phyloP scores from a whole-genome alignment of 768 basidiomycete genomes.

The Tylopilus intermedius region DNA sequence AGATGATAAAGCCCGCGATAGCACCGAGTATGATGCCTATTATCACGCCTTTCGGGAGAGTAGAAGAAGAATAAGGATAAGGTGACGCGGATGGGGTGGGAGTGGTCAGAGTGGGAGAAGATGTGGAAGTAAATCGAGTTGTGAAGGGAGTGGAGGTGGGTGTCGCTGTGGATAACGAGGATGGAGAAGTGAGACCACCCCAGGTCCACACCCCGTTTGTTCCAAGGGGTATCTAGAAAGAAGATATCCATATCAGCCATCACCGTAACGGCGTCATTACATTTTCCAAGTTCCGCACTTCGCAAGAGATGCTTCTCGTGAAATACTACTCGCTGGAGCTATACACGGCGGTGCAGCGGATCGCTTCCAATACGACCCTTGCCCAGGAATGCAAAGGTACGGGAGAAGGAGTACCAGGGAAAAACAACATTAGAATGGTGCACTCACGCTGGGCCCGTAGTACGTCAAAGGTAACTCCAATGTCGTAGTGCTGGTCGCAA shows the following conservation, averaged over 20 bases:
- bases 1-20: conserved; percentile 54
- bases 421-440: neutral
- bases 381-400: neutral
- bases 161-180: conserved; percentile 23
- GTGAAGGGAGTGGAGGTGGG: conserved; percentile 16
- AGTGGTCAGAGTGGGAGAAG: conserved; percentile 24
- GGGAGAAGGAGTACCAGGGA: neutral
- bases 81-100: conserved; percentile 27
- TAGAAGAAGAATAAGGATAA: conserved; percentile 25
- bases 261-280: conserved; percentile 6
- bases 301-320: neutral
- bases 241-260: conserved; percentile 11
- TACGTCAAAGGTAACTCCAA: conserved; percentile 72
- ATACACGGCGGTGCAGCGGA: neutral
- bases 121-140: conserved; percentile 28
- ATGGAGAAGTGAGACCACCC: conserved; percentile 66
- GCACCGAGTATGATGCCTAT: conserved; percentile 39
- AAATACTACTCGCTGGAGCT: neutral
- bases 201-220: conserved; percentile 59
- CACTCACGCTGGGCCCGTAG: conserved; percentile 75
- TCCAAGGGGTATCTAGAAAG: conserved; percentile 65
- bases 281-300: conserved; percentile 4
- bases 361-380: neutral
- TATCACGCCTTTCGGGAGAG: conserved; percentile 27
- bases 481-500: conserved; percentile 56